Conservation (phyloP, 2,329 filamentous ascomycete species). For the Pyricularia sp. region DNA sequence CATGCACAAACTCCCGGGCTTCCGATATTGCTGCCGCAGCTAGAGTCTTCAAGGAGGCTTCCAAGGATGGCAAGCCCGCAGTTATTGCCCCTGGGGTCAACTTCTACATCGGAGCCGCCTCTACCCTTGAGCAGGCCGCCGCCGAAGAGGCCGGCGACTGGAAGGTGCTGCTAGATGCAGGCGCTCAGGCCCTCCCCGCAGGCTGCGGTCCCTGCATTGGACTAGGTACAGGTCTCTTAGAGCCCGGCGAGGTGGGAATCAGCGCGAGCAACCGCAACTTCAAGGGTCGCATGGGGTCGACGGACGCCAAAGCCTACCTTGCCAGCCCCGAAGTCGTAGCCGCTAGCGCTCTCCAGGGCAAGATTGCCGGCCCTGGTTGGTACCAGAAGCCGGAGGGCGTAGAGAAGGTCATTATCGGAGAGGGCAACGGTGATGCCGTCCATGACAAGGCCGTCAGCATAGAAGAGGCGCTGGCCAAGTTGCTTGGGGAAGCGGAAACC, state of each 20-base stretch:
- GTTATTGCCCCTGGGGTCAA: conserved; percentile 69
- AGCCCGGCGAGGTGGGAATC: conserved; percentile 75
- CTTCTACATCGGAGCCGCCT: conserved; percentile 87
- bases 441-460: conserved; percentile 24
- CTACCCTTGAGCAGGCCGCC: conserved; percentile 61
- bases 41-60: conserved; percentile 73
- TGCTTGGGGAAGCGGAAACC: conserved; percentile 59
- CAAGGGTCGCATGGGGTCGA: conserved; percentile 81
- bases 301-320: conserved; percentile 74
- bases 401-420: conserved; percentile 23
- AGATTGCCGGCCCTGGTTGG: conserved; percentile 67
- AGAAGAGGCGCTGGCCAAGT: conserved; percentile 61
- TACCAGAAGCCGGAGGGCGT: conserved; percentile 46
- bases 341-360: conserved; percentile 68
- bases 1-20: conserved; percentile 78
- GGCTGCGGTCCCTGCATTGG: conserved; percentile 85
- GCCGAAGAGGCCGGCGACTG: conserved; percentile 80
- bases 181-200: conserved; percentile 60
- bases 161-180: conserved; percentile 72
- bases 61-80: conserved; percentile 51
- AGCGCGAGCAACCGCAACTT: conserved; percentile 81
- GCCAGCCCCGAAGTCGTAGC: conserved; percentile 87
- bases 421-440: conserved; percentile 13
- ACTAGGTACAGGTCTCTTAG: conserved; percentile 61
- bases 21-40: conserved; percentile 79